These are phyloP conservation scores for Plantago ovata DNA, from an alignment of 257 asterid species.

Conservation along the genomic window DNA sequence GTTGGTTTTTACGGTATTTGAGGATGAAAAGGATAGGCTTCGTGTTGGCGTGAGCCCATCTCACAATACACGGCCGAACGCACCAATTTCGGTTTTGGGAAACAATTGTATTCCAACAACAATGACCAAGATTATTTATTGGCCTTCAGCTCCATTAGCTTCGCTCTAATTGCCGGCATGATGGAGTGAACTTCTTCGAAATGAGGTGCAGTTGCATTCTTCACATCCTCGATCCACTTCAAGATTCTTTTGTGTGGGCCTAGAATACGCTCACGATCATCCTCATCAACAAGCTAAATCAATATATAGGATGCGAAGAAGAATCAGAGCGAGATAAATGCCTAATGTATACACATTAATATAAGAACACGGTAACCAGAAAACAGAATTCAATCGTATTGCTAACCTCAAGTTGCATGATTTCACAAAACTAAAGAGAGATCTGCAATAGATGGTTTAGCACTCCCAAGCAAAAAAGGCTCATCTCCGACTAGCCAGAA, in stretches of 20 bases:
- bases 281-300: conserved; percentile 44
- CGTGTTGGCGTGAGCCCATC: too few relatives aligned
- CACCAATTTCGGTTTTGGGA: too few relatives aligned
- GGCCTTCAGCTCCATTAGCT: conserved; percentile 32
- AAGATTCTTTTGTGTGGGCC: conserved; percentile 55
- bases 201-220: conserved; percentile 63
- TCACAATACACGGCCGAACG: too few relatives aligned
- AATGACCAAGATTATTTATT: too few relatives aligned
- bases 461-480: conserved; percentile 60
- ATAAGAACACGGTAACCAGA: neutral
- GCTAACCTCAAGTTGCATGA: conserved; percentile 71
- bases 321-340: too few relatives aligned
- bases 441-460: conserved; percentile 82
- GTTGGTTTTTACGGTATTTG: too few relatives aligned
- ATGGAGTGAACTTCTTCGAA: conserved; percentile 61
- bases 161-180: conserved; percentile 33
- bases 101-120: too few relatives aligned
- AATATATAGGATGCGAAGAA: conserved; percentile 3
- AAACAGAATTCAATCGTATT: neutral
- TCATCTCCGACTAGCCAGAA: conserved; percentile 65
- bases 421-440: conserved; percentile 73
- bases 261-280: conserved; percentile 44
- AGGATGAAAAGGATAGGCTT: too few relatives aligned
- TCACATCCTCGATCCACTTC: conserved; percentile 73
- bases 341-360: neutral